These are phyloP conservation scores for Podaxis sp. DNA, from an alignment of 768 basidiomycete species.

Conservation along the genomic window DNA sequence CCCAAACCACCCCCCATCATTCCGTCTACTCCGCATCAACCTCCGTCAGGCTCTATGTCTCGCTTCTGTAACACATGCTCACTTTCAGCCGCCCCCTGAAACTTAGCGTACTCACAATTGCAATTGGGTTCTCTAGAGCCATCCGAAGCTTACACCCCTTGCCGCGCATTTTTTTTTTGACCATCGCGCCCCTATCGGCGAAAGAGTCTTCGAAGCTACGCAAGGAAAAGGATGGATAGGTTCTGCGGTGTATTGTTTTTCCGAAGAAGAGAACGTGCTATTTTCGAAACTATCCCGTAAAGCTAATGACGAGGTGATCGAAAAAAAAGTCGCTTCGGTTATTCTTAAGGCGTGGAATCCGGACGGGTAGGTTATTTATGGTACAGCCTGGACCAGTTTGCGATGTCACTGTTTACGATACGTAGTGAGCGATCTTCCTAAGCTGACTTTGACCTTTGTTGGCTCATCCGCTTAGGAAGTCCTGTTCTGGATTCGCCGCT, in stretches of 20 bases:
- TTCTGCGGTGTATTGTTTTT: not conserved
- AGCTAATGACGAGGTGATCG: not conserved
- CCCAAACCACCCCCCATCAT: not conserved
- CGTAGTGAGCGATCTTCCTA: not conserved
- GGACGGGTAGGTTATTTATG: too few relatives aligned
- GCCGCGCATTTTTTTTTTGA: not conserved
- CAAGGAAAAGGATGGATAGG: not conserved
- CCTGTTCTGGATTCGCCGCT: not conserved
- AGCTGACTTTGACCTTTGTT: not conserved
- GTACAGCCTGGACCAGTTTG: too few relatives aligned
- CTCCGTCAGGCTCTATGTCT: not conserved
- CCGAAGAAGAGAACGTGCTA: not conserved
- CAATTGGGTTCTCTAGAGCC: not conserved
- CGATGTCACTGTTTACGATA: too few relatives aligned
- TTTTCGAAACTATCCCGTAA: not conserved
- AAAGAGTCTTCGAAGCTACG: not conserved
- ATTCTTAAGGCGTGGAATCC: not conserved
- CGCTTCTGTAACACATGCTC: not conserved
- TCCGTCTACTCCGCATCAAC: not conserved
- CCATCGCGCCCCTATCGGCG: not conserved
- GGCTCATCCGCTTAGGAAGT: not conserved
- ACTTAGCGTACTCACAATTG: too few relatives aligned
- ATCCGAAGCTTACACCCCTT: not conserved
- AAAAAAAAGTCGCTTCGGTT: not conserved
- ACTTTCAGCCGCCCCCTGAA: too few relatives aligned